These are phyloP conservation scores for Penicillium paradoxum DNA, from an alignment of 495 filamentous ascomycete species.

Conservation along the genomic window DNA sequence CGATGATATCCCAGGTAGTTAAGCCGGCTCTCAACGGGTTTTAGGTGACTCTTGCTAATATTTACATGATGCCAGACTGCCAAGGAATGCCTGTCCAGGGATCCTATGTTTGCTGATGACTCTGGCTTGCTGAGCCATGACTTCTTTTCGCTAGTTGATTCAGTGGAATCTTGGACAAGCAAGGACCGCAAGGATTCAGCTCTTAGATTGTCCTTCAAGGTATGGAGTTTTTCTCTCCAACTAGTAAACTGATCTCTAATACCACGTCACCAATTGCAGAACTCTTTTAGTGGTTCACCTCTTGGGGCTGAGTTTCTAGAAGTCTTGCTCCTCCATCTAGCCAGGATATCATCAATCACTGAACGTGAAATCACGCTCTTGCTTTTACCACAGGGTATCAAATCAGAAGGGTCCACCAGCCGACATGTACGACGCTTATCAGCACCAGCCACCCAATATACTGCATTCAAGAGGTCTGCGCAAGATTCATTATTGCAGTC, in stretches of 20 bases:
- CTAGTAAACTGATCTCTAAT: not conserved
- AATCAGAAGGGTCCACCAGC: not conserved
- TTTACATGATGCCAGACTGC: slow-evolving; percentile 8
- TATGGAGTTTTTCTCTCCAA: slow-evolving; percentile 7
- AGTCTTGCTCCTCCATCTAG: slow-evolving; percentile 19
- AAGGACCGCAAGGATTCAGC: slow-evolving; percentile 11
- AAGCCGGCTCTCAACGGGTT: not conserved
- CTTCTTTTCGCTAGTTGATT: slow-evolving; percentile 17
- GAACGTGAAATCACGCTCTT: slow-evolving; percentile 22
- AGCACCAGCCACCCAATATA: not conserved
- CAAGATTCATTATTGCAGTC: slow-evolving; percentile 14
- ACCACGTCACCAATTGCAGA: slow-evolving; percentile 7
- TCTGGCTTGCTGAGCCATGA: slow-evolving; percentile 9
- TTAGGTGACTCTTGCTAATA: not conserved
- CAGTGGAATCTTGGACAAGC: slow-evolving; percentile 26
- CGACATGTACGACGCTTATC: not conserved
- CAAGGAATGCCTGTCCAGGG: slow-evolving; percentile 21
- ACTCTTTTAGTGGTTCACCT: not conserved
- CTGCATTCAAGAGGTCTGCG: slow-evolving; percentile 5
- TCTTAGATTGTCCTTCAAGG: slow-evolving; percentile 26
- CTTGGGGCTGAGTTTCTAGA: slow-evolving; percentile 11
- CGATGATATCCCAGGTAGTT: slow-evolving; percentile 16
- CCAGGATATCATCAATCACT: slow-evolving; percentile 10
- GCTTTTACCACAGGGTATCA: slow-evolving; percentile 11
- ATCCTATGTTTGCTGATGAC: slow-evolving; percentile 15